Evolutionary conservation across 2,329 filamentous ascomycete species (phyloP), one percentile per base, ranked within the genome.

Genomic region (Chaetomiaceae sp.): DNA sequence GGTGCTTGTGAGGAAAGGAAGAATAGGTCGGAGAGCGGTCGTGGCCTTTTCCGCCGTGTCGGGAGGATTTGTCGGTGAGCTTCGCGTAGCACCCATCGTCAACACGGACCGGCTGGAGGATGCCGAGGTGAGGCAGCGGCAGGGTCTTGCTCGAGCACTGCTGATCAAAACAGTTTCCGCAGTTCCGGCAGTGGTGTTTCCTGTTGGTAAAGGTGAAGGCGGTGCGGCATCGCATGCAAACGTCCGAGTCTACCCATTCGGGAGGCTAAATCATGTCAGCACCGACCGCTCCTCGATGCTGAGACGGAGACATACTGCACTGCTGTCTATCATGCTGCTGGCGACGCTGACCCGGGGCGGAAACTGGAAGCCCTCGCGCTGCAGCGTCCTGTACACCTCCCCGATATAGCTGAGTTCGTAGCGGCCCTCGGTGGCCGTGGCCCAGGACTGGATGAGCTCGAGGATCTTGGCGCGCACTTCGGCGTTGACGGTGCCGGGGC

Each of bases 241-340:
- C 92, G 65, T 99, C 94, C 11, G 92, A 96, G 72, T 99, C 94
- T 47, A 86, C 85, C 94, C 94, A 99, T 72, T 99, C 94, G 0
- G 94, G 94, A 9, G 94, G 94, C 86, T 95, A 63, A 51, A 14
- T 5, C 34, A 3, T 6, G 52, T 60, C n/a, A 61, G 59, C 34
- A 15, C 40, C 1, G 20, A 33, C 14, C 2, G n/a, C 31, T 23
- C n/a, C 38, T 2, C 14, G 27, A 12, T 8, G 4, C 8, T 6
- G n/a, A 45, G 6, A 47, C 12, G 14, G 20, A 31, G 53, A 33
- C 87, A 69, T 81, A 95, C 90, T 57, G 94, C 94, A 65, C 87
- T 96, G 68, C 91, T 96, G 68, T 99, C 92, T 61, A 97, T 83
- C 91, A 99, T 99, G 71, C 88, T 96, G 72, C 90, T 95, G n/a